These are phyloP conservation scores for Aristolochia californica DNA, from an alignment of 164 flowering plant genomes.

Conservation along the genomic window DNA sequence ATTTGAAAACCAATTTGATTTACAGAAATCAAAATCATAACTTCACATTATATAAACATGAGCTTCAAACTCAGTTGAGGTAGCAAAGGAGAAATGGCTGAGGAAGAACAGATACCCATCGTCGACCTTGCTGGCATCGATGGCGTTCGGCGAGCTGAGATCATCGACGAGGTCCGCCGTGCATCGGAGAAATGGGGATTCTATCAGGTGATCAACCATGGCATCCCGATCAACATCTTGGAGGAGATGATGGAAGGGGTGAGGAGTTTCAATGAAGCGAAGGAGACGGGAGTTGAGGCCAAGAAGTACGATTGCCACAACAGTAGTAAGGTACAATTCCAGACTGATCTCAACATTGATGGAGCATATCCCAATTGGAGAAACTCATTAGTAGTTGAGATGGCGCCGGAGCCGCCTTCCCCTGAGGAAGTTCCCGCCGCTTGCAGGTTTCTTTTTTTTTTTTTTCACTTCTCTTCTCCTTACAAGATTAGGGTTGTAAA, in stretches of 20 bases:
- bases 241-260: slow-evolving; percentile 5
- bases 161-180: slow-evolving; percentile 11
- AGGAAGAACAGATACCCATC: slow-evolving; percentile 12
- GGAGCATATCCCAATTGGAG: slow-evolving; percentile 3
- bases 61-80: too few species aligned
- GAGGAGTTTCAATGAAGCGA: slow-evolving; percentile 11
- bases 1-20: too few species aligned
- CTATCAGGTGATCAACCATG: slow-evolving; percentile 22
- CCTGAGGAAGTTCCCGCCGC: slow-evolving; percentile 6
- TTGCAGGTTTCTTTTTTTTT: slow-evolving; percentile 16
- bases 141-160: not conserved
- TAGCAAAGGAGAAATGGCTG: too few species aligned
- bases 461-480: too few species aligned
- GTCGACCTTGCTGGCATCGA: slow-evolving; percentile 13
- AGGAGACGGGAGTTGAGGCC: slow-evolving; percentile 18
- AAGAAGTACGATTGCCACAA: slow-evolving; percentile 21
- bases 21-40: too few species aligned
- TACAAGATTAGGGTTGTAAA: too few species aligned
- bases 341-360: slow-evolving; percentile 17
- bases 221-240: slow-evolving; percentile 7
- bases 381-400: not conserved
- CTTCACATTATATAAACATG: too few species aligned
- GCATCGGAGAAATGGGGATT: slow-evolving; percentile 17
- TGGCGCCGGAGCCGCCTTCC: slow-evolving; percentile 4
- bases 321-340: slow-evolving; percentile 9